phyloP scores from a whole-genome alignment of 768 basidiomycete genomes.

The Tulasnella sp. region DNA sequence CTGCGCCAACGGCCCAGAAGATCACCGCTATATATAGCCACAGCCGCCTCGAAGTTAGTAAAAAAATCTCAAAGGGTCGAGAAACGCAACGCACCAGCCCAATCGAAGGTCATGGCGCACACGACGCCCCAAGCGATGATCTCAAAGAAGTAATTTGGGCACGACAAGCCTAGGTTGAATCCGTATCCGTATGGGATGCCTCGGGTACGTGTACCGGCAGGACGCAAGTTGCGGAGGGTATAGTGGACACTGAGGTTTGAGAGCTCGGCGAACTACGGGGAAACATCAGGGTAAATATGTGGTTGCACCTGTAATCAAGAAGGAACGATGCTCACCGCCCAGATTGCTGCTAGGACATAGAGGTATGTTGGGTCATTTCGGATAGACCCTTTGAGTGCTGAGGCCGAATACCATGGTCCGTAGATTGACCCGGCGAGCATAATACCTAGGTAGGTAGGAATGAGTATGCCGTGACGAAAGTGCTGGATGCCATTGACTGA shows the following conservation, averaged over 20 bases:
- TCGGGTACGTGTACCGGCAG: conserved; percentile 63
- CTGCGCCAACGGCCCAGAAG: conserved; percentile 52
- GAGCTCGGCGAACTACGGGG: conserved; percentile 60
- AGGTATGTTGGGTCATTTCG: conserved; percentile 61
- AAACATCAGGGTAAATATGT: not conserved
- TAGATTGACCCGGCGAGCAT: conserved; percentile 74
- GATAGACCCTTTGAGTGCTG: conserved; percentile 49
- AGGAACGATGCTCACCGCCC: conserved; percentile 49
- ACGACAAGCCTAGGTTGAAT: conserved; percentile 64
- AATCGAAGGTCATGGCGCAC: conserved; percentile 65
- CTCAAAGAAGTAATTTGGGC: conserved; percentile 95
- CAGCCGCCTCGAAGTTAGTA: not conserved
- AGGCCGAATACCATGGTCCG: conserved; percentile 61
- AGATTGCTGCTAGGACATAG: conserved; percentile 51
- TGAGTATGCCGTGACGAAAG: not conserved
- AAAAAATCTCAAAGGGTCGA: too few species aligned
- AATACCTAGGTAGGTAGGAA: conserved; percentile 38
- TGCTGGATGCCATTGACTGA: not conserved
- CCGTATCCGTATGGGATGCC: conserved; percentile 91
- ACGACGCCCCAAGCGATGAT: conserved; percentile 62
- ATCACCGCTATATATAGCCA: conserved; percentile 38
- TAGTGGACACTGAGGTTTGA: conserved; percentile 80
- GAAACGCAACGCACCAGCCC: conserved; percentile 58
- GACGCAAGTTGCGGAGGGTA: conserved; percentile 73
- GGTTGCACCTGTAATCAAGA: not conserved